Evolutionary conservation across 371 early-diverging fungal species (phyloP).

Genomic region (Gilbertella persicaria): DNA sequence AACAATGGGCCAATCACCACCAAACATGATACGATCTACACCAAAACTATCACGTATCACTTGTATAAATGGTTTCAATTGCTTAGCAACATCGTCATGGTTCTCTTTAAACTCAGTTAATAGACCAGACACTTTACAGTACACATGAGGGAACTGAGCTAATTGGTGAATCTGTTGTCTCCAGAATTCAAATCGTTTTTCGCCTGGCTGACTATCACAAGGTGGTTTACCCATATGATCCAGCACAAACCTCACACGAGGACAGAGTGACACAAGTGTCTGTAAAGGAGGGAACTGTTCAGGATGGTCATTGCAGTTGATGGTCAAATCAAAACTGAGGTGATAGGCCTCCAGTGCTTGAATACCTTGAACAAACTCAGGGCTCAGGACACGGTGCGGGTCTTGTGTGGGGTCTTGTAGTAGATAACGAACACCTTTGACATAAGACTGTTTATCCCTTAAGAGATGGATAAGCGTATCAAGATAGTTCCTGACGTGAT

Average conservation of each 20-base stretch:
- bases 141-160: slow-evolving; percentile 29
- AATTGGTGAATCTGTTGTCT: slow-evolving; percentile 25
- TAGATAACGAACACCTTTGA: slow-evolving; percentile 43
- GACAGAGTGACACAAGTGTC: slow-evolving; percentile 38
- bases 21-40: slow-evolving; percentile 45
- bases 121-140: slow-evolving; percentile 45
- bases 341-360: slow-evolving; percentile 28
- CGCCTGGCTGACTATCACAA: slow-evolving; percentile 33
- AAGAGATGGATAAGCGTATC: slow-evolving; percentile 25
- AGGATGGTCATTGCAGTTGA: slow-evolving; percentile 36
- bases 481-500: slow-evolving; percentile 30
- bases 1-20: slow-evolving; percentile 47
- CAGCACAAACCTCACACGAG: slow-evolving; percentile 40
- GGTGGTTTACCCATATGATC: slow-evolving; percentile 57
- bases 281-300: slow-evolving; percentile 44
- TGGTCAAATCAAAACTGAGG: slow-evolving; percentile 43
- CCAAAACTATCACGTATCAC: slow-evolving; percentile 41
- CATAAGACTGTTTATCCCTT: slow-evolving; percentile 2
- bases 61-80: slow-evolving; percentile 40
- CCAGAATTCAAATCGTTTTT: slow-evolving; percentile 35
- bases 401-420: slow-evolving; percentile 37
- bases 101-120: slow-evolving; percentile 32
- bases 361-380: slow-evolving; percentile 34
- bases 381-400: slow-evolving; percentile 23
- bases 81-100: slow-evolving; percentile 8